These are phyloP conservation scores for Globisporangium perplexum DNA, from an alignment of 352 stramenopile genomes.

Conservation along the genomic window DNA sequence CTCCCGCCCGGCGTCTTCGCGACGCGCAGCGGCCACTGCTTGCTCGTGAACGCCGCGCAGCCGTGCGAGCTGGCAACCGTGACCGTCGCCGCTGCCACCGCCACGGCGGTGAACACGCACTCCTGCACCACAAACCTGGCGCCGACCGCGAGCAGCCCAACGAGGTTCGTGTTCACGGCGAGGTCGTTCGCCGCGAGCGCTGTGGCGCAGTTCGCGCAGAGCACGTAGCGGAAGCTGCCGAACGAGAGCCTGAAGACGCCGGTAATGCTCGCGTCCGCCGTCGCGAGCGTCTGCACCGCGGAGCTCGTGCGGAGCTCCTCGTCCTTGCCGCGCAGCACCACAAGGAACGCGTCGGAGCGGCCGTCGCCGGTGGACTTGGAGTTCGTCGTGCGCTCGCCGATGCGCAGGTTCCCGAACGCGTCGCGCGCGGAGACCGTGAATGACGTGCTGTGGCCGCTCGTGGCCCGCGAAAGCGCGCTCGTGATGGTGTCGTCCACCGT, in stretches of 20 bases:
- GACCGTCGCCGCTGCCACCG: conserved; percentile 33
- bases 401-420: conserved; percentile 91
- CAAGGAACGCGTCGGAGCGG: conserved; percentile 89
- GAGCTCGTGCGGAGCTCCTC: conserved; percentile 85
- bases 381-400: conserved; percentile 58
- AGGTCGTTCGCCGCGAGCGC: conserved; percentile 40
- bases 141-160: conserved; percentile 40
- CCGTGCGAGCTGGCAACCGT: conserved; percentile 55
- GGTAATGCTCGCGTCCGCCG: conserved; percentile 13
- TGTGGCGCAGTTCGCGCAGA: conserved; percentile 59
- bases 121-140: conserved; percentile 66
- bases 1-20: conserved; percentile 14
- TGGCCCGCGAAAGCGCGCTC: conserved; percentile 65
- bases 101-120: conserved; percentile 59
- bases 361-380: conserved; percentile 75
- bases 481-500: conserved; percentile 75
- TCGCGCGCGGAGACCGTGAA: conserved; percentile 90
- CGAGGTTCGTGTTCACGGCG: conserved; percentile 53
- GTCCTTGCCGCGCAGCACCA: conserved; percentile 59
- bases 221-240: conserved; percentile 39
- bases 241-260: conserved; percentile 76
- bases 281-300: conserved; percentile 74
- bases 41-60: conserved; percentile 37
- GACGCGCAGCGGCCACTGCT: conserved; percentile 38
- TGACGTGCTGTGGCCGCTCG: conserved; percentile 77